Evolutionary conservation across 2,329 filamentous ascomycete species (phyloP).

Genomic region (Emydomyces testavorans): DNA sequence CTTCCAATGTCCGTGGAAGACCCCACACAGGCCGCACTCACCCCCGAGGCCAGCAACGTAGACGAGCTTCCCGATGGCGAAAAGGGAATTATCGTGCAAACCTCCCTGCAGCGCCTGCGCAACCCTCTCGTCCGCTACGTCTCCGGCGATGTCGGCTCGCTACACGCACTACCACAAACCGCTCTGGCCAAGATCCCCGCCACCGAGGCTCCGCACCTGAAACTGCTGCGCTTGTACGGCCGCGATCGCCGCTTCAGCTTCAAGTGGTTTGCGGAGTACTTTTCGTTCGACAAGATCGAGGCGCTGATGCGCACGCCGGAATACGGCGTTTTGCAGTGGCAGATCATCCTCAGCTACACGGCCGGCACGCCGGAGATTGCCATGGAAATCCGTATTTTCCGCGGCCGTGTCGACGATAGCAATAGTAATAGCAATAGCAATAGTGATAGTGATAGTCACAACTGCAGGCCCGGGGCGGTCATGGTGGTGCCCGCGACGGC

Average conservation of each 20-base stretch:
- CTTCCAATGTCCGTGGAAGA: slow-evolving; percentile 20
- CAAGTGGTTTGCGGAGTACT: slow-evolving; percentile 31
- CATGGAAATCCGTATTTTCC: slow-evolving; percentile 18
- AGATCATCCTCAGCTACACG: slow-evolving; percentile 27
- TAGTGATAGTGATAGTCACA: too few relatives aligned
- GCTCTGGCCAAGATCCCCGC: slow-evolving; percentile 17
- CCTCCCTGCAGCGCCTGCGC: slow-evolving; percentile 32
- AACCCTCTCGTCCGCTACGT: slow-evolving; percentile 38
- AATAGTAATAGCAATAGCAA: too few relatives aligned
- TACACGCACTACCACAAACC: slow-evolving; percentile 27
- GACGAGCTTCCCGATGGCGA: slow-evolving; percentile 23
- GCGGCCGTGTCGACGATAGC: background rate
- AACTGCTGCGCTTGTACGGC: slow-evolving; percentile 32
- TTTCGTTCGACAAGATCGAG: slow-evolving; percentile 28
- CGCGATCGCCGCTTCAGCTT: slow-evolving; percentile 38
- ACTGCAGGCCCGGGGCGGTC: too few relatives aligned
- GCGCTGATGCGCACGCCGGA: slow-evolving; percentile 18
- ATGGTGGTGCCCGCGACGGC: slow-evolving; percentile 2
- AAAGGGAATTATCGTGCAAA: slow-evolving; percentile 33
- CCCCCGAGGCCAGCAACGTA: background rate
- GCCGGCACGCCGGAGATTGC: slow-evolving; percentile 9
- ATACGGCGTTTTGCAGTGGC: slow-evolving; percentile 34
- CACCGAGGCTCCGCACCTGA: slow-evolving; percentile 20
- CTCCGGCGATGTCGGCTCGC: slow-evolving; percentile 35
- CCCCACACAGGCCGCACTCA: background rate